A percentile compares a stretch with the other conserved stretches of the same genome.
phyloP scores from a whole-genome alignment of 768 basidiomycete species.

The Coprinopsis marcescibilis region DNA sequence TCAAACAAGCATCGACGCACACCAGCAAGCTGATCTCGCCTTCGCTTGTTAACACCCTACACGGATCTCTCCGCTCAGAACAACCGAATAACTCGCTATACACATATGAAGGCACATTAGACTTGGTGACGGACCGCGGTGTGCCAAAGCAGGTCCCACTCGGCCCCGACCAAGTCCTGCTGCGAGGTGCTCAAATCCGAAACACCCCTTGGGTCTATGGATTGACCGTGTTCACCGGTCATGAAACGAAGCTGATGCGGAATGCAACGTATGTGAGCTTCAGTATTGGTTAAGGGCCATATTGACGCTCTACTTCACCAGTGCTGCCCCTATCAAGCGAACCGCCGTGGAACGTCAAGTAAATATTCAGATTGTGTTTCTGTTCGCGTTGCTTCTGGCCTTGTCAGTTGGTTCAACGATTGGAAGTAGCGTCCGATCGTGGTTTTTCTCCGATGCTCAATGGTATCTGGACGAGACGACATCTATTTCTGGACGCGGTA shows the following conservation, averaged over 20 bases:
- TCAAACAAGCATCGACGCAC: conserved; percentile 89
- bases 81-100: conserved; percentile 98
- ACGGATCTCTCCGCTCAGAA: conserved; percentile 86
- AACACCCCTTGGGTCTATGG: conserved; percentile 98
- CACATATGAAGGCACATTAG: conserved; percentile 85
- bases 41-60: conserved; percentile 60
- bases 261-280: conserved; percentile 86
- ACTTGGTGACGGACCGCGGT: conserved; percentile 50
- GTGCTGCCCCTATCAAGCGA: conserved; percentile 93
- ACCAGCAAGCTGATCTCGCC: conserved; percentile 79
- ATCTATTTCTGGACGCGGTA: conserved; percentile 60
- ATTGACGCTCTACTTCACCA: conserved; percentile 22
- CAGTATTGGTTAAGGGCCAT: background rate
- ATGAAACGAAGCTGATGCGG: conserved; percentile 97
- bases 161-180: conserved; percentile 89
- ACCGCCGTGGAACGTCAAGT: conserved; percentile 96
- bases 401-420: conserved; percentile 89
- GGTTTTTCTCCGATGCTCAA: conserved; percentile 81
- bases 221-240: conserved; percentile 89
- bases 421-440: conserved; percentile 85
- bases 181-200: conserved; percentile 91
- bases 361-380: conserved; percentile 92
- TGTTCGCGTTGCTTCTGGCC: conserved; percentile 82
- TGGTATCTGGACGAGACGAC: conserved; percentile 82
- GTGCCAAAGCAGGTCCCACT: conserved; percentile 79